Conservation (phyloP, 83 land plant species). For the Thuja plicata region DNA sequence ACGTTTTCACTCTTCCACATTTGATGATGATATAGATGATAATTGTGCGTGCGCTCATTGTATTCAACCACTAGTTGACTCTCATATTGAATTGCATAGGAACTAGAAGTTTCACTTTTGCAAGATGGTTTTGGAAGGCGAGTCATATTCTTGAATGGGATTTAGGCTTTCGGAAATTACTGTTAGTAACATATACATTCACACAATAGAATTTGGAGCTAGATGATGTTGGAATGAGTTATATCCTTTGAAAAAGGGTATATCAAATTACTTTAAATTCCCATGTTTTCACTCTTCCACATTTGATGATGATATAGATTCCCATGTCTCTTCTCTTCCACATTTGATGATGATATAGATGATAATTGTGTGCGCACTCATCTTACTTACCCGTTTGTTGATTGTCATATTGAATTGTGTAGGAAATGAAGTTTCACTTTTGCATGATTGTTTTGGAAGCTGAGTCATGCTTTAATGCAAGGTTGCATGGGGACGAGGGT, state of each 20-base stretch:
- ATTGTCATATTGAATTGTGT: neutral
- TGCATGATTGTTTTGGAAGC: neutral
- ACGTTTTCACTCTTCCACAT: neutral
- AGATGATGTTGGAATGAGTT: neutral
- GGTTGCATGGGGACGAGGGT: too few species aligned
- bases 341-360: too few species aligned
- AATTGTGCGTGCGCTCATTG: neutral
- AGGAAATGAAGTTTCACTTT: neutral
- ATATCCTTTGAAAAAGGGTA: neutral
- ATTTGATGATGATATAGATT: too few species aligned
- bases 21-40: neutral
- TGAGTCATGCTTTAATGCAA: too few species aligned
- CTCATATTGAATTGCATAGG: neutral
- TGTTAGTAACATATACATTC: neutral
- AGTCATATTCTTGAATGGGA: neutral
- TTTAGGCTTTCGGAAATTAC: neutral
- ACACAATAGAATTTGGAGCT: neutral
- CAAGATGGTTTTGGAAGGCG: neutral
- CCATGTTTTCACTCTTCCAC: too few species aligned
- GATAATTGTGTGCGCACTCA: neutral
- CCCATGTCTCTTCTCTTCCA: too few species aligned
- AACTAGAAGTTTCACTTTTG: neutral
- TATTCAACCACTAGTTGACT: neutral
- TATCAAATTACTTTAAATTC: neutral
- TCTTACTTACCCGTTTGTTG: too few species aligned